Evolutionary conservation across 2,329 filamentous ascomycete species (phyloP).

Genomic region (Aspergillus calidoustus): DNA sequence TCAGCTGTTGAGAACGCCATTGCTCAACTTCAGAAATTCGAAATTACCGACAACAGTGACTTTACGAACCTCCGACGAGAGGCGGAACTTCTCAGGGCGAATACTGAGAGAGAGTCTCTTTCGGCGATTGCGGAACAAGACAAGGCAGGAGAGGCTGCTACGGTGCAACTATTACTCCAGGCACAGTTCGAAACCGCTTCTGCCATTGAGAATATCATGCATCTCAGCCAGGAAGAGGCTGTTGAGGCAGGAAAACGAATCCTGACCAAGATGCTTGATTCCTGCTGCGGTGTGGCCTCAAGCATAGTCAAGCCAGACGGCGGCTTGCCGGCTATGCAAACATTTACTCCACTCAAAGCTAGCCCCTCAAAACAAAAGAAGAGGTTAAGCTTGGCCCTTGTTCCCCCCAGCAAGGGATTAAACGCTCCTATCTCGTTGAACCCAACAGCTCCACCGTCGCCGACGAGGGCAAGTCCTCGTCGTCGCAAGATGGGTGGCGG

Average conservation of each 20-base stretch:
- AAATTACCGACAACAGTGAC: conserved; percentile 68
- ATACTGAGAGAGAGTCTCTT: conserved; percentile 79
- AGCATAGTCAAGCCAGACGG: conserved; percentile 93
- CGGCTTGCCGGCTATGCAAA: conserved; percentile 57
- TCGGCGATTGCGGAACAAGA: conserved; percentile 81
- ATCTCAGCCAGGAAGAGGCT: conserved; percentile 82
- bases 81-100: conserved; percentile 81
- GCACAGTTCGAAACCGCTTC: conserved; percentile 92
- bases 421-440: conserved; percentile 37
- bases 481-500: conserved; percentile 67
- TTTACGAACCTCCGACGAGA: conserved; percentile 76
- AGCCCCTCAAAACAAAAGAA: conserved; percentile 74
- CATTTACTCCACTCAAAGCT: conserved; percentile 71
- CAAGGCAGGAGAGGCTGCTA: conserved; percentile 74
- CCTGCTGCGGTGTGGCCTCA: conserved; percentile 73
- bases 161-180: conserved; percentile 81
- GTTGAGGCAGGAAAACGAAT: conserved; percentile 77
- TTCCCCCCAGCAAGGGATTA: conserved; percentile 33
- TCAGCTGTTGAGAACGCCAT: conserved; percentile 86
- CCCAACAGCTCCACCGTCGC: conserved; percentile 56
- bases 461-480: conserved; percentile 78
- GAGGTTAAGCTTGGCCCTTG: conserved; percentile 49
- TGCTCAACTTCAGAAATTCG: conserved; percentile 74
- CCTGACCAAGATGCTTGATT: conserved; percentile 76
- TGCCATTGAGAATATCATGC: conserved; percentile 78